Conservation (phyloP, 345 rosid genomes). For the Geranium rotundifolium region DNA sequence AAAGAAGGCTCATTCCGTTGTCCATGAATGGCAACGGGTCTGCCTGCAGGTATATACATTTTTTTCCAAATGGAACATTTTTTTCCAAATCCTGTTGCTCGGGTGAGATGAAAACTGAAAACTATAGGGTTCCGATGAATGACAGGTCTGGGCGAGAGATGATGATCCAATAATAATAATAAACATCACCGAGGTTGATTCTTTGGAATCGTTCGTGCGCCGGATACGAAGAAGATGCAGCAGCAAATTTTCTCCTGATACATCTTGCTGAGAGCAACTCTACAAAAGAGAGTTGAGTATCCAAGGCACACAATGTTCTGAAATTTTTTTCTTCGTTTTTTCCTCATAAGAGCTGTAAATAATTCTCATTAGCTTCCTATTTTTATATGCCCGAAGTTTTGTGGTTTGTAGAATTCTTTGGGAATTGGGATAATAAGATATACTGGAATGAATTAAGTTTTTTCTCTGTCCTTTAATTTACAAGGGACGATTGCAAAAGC, state of each 20-base stretch:
- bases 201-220: neutral
- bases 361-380: neutral
- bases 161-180: neutral
- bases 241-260: neutral
- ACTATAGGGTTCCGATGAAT: no score
- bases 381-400: neutral
- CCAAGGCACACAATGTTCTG: neutral
- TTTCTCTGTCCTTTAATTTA: no score
- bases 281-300: neutral
- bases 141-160: neutral
- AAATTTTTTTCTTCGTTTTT: neutral
- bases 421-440: neutral
- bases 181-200: neutral
- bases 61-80: no score
- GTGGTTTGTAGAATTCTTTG: neutral
- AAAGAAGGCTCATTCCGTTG: slow-evolving; percentile 31
- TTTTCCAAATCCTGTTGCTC: no score
- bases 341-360: neutral
- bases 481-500: no score
- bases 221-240: neutral
- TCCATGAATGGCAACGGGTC: slow-evolving; percentile 48
- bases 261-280: neutral
- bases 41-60: slow-evolving; percentile 24
- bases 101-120: no score
- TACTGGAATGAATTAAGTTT: no score